Evolutionary conservation across 257 asterid species (phyloP), one percentile per base, ranked within the genome.

Genomic region (Lycium ferocissimum): DNA sequence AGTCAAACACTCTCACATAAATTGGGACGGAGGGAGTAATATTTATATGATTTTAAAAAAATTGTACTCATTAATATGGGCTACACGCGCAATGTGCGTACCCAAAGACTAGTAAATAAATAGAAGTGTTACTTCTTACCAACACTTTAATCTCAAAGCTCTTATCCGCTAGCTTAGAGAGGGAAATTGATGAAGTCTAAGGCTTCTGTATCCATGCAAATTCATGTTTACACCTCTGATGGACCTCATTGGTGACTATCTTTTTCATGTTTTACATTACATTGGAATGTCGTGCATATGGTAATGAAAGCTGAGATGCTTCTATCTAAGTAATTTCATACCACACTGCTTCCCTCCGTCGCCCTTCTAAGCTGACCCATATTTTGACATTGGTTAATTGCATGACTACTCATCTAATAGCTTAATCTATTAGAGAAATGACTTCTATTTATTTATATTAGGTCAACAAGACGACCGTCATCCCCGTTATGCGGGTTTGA

Each of bases 251-350:
- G 11, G 40, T 12, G 43, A 47, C 33, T 12, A 73, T 47, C 59
- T n/a, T 73, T 73, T 20, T 47, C 20, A 47, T 73, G n/a, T 11
- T 47, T 47, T 73, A 47, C 45, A 76, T 9, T 43, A 71, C 57
- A 45, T 72, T 38, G 45, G 40, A 47, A 26, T 75, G 9, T 26
- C 22, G n/a, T 6, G 59, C 47, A 11, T 49, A 33, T 75, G 40
- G 61, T 12, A 17, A 49, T 45, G 61, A 75, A 75, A 75, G 81
- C 35, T 75, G 81, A 75, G 81, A 76, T 76, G 63, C 78, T 67
- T 66, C 11, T 67, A 14, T 67, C 49, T 1, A 38, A 70, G 78
- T 70, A 38, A 15, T 70, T 70, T 38, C 78, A 3, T 70, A 38
- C 53, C 53, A 15, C 26, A 70, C 78, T 70, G 53, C 53, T 38